Evolutionary conservation across 2,329 filamentous ascomycete species (phyloP), one percentile per base, ranked within the genome.

Genomic region (Trichoderma gracile): DNA sequence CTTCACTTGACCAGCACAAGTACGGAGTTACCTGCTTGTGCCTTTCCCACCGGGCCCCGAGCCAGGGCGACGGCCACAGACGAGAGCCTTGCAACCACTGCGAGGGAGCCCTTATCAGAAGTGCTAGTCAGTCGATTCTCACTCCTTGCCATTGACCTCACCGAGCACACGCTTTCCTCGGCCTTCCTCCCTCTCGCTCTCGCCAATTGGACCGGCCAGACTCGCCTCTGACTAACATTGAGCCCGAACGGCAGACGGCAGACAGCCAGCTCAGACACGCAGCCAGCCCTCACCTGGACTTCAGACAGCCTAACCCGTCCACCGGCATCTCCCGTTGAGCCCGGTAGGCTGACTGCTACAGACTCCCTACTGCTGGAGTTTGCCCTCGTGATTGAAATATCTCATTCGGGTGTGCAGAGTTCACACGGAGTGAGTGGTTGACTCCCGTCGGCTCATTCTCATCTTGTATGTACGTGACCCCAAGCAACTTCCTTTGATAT

Each of bases 391-490:
- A 46, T 38, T 54, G 40, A 25, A 57, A 23, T 27, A 23, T 38
- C 46, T 60, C 46, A 43, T 23, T 52, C 46, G 14, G 46, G 19
- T 3, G 33, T 25, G 27, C n/a, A 21, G 42, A 23, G 21, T 23
- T 49, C 38, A 62, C 33, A 46, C 19, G 43, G 42, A 38, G 33
- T 5, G 40, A 54, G 47, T 40, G 40, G n/a, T 40, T 52, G 27
- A 7, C 33, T 9, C n/a, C 56, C 30, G 52, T 14, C n/a, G 23
- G 33, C 33, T 38, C 56, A 53, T 53, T 25, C 58, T 59, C 49
- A 33, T 60, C 40, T 12, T 54, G 59, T 62, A 62, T 54, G 58
- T 62, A 62, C 59, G 59, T 62, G 53, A 62, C 15, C 40, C 42
- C 15, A 27, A 62, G 19, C 23, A 42, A 23, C 30, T 19, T 8